phyloP scores from a whole-genome alignment of 495 filamentous ascomycete species.

The Daldinia grandis region DNA sequence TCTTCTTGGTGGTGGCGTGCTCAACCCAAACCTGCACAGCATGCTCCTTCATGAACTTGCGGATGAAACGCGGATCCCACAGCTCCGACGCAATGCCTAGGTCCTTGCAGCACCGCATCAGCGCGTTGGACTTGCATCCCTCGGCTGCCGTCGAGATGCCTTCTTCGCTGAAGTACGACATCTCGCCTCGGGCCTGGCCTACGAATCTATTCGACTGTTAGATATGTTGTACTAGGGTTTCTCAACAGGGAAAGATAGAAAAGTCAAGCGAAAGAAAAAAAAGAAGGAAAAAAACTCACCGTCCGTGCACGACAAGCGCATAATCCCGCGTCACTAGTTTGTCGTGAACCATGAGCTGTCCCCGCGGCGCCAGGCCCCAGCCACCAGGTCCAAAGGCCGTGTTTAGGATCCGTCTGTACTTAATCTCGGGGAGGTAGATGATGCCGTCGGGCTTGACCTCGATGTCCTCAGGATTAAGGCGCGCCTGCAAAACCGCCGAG shows the following conservation, averaged over 20 bases:
- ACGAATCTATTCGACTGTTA: slow-evolving; percentile 68
- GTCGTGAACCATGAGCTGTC: slow-evolving; percentile 88
- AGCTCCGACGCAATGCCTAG: slow-evolving; percentile 93
- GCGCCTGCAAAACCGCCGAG: slow-evolving; percentile 72
- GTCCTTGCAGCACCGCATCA: slow-evolving; percentile 98
- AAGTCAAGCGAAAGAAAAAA: background rate
- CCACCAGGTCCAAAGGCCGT: slow-evolving; percentile 91
- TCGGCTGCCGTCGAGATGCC: slow-evolving; percentile 97
- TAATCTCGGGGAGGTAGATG: slow-evolving; percentile 97
- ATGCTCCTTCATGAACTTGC: slow-evolving; percentile 67
- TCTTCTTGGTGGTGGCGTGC: slow-evolving; percentile 78
- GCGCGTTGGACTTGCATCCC: slow-evolving; percentile 94
- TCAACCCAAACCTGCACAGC: slow-evolving; percentile 77
- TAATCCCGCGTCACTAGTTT: slow-evolving; percentile 94
- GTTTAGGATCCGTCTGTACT: slow-evolving; percentile 93
- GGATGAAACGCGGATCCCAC: slow-evolving; percentile 95
- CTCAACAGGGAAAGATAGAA: too few species aligned
- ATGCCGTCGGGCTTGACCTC: slow-evolving; percentile 98
- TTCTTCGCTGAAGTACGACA: slow-evolving; percentile 90
- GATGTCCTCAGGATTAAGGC: slow-evolving; percentile 75
- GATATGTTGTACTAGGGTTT: background rate
- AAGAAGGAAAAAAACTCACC: slow-evolving; percentile 64
- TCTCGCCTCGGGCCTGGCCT: slow-evolving; percentile 91
- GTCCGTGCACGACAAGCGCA: slow-evolving; percentile 86
- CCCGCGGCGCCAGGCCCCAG: slow-evolving; percentile 91